These are phyloP conservation scores for Corylus heterophylla DNA, from an alignment of 306 rosid species.

Conservation along the genomic window DNA sequence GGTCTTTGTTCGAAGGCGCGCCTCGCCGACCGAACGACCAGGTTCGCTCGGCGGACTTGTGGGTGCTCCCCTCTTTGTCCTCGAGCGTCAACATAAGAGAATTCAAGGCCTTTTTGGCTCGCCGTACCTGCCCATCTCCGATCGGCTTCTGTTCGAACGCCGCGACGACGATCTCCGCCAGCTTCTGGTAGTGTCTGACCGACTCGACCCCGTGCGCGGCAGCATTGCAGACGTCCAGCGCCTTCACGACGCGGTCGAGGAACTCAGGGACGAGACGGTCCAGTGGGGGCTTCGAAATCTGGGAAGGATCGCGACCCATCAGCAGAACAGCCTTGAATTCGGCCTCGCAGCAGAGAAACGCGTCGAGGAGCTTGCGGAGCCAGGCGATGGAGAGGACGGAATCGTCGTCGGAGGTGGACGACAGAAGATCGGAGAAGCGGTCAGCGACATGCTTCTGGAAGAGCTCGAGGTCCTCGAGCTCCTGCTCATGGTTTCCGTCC, in stretches of 20 bases:
- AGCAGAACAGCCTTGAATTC: conserved; percentile 83
- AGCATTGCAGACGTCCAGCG: conserved; percentile 86
- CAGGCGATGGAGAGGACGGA: conserved; percentile 64
- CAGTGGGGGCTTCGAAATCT: conserved; percentile 70
- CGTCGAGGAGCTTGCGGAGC: conserved; percentile 75
- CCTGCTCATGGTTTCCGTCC: conserved; percentile 79
- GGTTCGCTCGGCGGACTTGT: conserved; percentile 60
- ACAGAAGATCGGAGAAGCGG: conserved; percentile 58
- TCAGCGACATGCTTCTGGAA: conserved; percentile 76
- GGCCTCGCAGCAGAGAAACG: conserved; percentile 85
- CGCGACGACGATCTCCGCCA: conserved; percentile 70
- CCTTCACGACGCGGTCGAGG: conserved; percentile 73
- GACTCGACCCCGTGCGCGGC: conserved; percentile 73
- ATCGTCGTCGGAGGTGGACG: conserved; percentile 54
- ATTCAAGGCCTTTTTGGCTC: conserved; percentile 75
- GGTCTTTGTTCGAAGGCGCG: conserved; percentile 29
- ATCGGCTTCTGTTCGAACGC: conserved; percentile 63
- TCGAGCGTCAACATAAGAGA: conserved; percentile 61
- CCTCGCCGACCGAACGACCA: conserved; percentile 81
- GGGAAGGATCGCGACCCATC: conserved; percentile 72
- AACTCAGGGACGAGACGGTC: conserved; percentile 75
- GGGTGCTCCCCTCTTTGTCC: conserved; percentile 49
- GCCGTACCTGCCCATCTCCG: conserved; percentile 86
- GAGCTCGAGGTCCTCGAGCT: conserved; percentile 77
- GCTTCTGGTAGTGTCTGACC: conserved; percentile 62